Conservation (phyloP, 345 rosid genomes). For the Brassica rapa region DNA sequence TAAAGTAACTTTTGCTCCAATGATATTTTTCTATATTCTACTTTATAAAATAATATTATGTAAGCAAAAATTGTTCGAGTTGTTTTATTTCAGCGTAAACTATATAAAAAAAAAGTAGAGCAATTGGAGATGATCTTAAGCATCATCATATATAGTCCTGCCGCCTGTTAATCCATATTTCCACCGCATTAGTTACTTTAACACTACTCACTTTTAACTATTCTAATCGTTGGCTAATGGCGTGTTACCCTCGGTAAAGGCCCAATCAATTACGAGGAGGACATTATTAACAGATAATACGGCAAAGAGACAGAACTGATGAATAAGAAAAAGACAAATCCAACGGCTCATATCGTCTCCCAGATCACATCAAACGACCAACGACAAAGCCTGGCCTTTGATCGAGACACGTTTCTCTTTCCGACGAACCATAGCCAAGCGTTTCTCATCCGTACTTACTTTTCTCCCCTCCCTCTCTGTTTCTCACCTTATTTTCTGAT, state of each 20-base stretch:
- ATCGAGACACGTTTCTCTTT: constrained; percentile 37
- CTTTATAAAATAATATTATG: too few species aligned
- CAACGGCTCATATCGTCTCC: constrained; percentile 25
- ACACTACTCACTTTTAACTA: background rate
- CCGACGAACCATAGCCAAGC: constrained; percentile 40
- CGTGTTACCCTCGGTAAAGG: background rate
- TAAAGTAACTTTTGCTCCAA: too few species aligned
- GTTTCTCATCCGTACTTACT: constrained; percentile 32
- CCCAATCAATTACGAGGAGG: background rate
- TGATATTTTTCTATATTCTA: too few species aligned
- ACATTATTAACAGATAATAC: constrained; percentile 22
- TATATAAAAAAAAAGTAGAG: too few species aligned
- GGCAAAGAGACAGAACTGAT: constrained; percentile 28
- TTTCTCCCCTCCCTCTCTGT: background rate
- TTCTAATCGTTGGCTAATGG: background rate
- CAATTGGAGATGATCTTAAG: too few species aligned
- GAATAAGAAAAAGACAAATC: constrained; percentile 19
- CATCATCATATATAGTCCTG: too few species aligned
- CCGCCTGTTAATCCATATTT: too few species aligned
- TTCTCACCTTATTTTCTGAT: background rate
- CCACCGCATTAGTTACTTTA: too few species aligned
- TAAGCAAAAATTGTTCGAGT: too few species aligned
- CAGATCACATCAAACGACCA: constrained; percentile 24
- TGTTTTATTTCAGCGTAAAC: too few species aligned
- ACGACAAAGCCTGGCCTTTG: background rate